Evolutionary conservation across 371 early-diverging fungal genomes (phyloP), one percentile per base, ranked within the genome.

Genomic region (Dichotomocladium elegans): DNA sequence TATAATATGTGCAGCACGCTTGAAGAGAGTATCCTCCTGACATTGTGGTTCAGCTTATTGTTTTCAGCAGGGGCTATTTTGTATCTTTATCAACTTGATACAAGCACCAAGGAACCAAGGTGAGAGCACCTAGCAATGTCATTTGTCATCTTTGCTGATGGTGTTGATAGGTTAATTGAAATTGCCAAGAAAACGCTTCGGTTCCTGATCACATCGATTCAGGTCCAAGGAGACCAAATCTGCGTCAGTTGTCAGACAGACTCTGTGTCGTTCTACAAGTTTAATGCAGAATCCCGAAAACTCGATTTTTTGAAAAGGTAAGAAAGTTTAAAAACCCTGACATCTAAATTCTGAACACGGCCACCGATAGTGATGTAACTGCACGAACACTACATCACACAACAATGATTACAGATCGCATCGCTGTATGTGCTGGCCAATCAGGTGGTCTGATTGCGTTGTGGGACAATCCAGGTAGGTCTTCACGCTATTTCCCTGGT

Each of bases 291-390:
- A 14, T 41, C 53, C 0, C 47, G 48, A 17, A 62, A 49, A 1
- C 34, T 70, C 15, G 57, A 60, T 11, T 63, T 66, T 19, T 31
- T 58, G 11, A 70, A 70, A 57, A 70, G 74, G 72, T 68, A 60
- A 51, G 25, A 2, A 2, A 22, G 3, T 29, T 3, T 7, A 28
- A 0, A 19, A 33, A 27, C 11, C 3, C 8, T 22, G 25, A 15
- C 5, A 42, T 42, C 14, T 5, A 33, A 33, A 33, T 33, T 9
- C 33, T 10, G n/a, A 25, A 37, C 12, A 8, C 17, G 15, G 15
- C 5, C 6, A 31, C n/a, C 45, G 28, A 17, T 46, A 72, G 73
- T 35, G 73, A 73, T 54, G 48, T 57, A 4, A 40, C 51, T 9
- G 51, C 63, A 15, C 57, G 70, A 8, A 63, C 60, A 25, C 45